Base-by-base conservation (phyloP, 176 grass and related monocot species). In the Juncus inflexus region DNA sequence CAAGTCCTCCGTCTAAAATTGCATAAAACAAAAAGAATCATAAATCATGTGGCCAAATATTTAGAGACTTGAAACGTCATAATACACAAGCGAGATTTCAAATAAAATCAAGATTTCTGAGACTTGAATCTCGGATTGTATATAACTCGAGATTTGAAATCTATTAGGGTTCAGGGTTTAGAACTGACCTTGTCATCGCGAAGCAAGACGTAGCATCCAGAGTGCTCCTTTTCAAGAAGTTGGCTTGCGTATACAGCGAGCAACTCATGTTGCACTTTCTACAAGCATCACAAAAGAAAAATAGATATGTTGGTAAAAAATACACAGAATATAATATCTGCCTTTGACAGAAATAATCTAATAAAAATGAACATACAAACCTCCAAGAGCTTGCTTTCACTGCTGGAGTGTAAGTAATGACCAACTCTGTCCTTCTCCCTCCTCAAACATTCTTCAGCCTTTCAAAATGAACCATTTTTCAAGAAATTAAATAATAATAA, bases 241-340 rank as follows among this genome's bases (percentile, higher is more conserved):
- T 81, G 95, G 52, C 63, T 94, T 75, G 85, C 85, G 86, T 99
- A 86, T 62, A 69, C 76, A 40, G 80, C 82, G 56, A 99, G 84
- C 61, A 99, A 82, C 57, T 99, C 95, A 66, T 90, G 84, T 85
- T 94, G 89, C 58, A 90, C 89, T 87, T 86, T 94, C 95, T 99
- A 83, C 57, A 37, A 58, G 47, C 62, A 76, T 58, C 7, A 52
- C 45, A 53, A 66, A 50, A 55, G 12, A 55, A 75, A 12, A 50
- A 53, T 16, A 40, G 28, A 53, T 10, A 75, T 66, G 54, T 40
- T 68, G 43, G 36, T 52, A 52, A 55, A 37, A 54, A 10, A 55
- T 15, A 2, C 65, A 9, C 16, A 39, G 16, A 61, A 67, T 8
- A 55, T 53, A 51, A 28, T 28, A 28, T 28, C 12, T 41, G 66